These are phyloP conservation scores for Aspergillus persii DNA, from an alignment of 2,329 filamentous ascomycete genomes.

Conservation along the genomic window DNA sequence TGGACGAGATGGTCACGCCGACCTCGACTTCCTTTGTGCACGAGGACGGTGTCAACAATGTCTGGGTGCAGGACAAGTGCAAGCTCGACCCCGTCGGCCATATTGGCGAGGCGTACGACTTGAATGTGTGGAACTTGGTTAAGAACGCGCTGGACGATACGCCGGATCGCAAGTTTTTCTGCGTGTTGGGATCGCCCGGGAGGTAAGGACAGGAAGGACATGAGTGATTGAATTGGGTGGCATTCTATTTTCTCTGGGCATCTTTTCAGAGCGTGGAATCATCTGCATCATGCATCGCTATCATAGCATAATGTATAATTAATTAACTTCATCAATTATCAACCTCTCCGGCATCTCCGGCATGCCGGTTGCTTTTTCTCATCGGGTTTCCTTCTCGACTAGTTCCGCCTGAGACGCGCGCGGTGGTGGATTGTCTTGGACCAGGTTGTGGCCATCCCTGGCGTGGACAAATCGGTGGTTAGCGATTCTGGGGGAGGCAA, in stretches of 20 bases:
- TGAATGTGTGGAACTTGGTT: conserved; percentile 41
- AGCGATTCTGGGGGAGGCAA: neutral
- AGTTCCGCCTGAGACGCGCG: conserved; percentile 1
- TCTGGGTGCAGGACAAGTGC: conserved; percentile 34
- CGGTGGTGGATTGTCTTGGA: conserved; percentile 8
- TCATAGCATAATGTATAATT: neutral
- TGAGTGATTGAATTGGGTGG: neutral
- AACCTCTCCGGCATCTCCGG: neutral
- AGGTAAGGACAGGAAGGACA: conserved; percentile 14
- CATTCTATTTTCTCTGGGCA: neutral
- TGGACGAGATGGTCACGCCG: conserved; percentile 38
- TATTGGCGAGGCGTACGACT: conserved; percentile 38
- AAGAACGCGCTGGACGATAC: conserved; percentile 34
- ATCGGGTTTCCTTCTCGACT: conserved; percentile 1
- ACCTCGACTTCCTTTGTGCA: conserved; percentile 29
- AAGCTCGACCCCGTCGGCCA: conserved; percentile 35
- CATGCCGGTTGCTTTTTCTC: neutral
- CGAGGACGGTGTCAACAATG: conserved; percentile 33
- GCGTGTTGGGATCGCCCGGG: conserved; percentile 30
- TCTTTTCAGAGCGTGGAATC: neutral
- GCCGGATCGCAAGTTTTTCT: conserved; percentile 27
- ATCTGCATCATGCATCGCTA: neutral
- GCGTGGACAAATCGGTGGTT: neutral
- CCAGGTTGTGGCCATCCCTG: conserved; percentile 23
- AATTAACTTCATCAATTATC: neutral